Base-by-base conservation (phyloP, 805 yeast species). In the Candida vartiovaarae region DNA sequence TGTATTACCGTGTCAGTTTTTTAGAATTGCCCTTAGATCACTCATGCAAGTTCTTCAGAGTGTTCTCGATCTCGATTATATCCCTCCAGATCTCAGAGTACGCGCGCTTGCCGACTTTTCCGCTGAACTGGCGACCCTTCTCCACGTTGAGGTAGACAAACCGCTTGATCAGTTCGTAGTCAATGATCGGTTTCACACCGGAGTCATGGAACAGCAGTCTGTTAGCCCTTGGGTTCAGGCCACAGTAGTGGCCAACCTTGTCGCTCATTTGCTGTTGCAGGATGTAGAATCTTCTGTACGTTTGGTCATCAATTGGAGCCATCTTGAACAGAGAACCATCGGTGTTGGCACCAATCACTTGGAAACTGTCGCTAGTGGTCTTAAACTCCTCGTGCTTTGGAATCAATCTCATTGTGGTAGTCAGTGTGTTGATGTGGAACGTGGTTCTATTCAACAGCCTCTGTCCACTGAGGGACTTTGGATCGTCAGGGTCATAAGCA, bases 401-500 rank as follows among this genome's bases (percentile, higher is more conserved):
- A 4, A 78, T 45, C 36, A 74, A 61, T 35, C 65, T 64, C 75
- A 82, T 66, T 47, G 75, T 69, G 0, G 82, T 77, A 2, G 83
- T 76, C 5, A 70, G 57, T 11, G 80, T 72, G 53, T 90, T 88
- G 24, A 80, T 65, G 53, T 80, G 79, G 59, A 90, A 82, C 11
- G 84, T 78, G 0, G 90, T 74, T 50, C 79, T 78, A 43, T 81
- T 77, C 11, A 91, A 64, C 41, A 93, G 69, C 48, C 79, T 68
- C 51, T 82, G 86, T 5, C 98, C 98, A 43, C 87, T 80, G 36
- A 80, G 64, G 1, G 97, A 87, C 24, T 74, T 72, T 0, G 93
- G 84, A 56, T 88, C 95, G 49, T 90, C 96, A 0, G 98, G 98
- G 50, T 93, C 95, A 59, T 86, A 93, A 55, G 85, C 86, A 34